These are phyloP conservation scores for Lodderomyces theae DNA, from an alignment of 1,139 yeast species.

Conservation along the genomic window DNA sequence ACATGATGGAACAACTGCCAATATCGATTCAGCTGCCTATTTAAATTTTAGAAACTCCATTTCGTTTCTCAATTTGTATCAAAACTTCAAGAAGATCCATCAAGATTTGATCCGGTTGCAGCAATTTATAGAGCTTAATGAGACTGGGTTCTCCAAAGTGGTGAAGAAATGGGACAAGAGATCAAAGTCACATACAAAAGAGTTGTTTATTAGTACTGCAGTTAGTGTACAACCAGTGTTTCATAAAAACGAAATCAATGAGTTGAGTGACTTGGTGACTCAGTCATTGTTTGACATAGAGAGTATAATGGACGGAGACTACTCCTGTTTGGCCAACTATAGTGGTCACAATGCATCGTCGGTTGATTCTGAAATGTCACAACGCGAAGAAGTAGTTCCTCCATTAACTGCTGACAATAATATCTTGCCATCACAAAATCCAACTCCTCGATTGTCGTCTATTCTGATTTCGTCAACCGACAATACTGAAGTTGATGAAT, in stretches of 20 bases:
- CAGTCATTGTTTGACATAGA: conserved; percentile 79
- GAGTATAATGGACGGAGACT: conserved; percentile 80
- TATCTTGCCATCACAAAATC: conserved; percentile 1
- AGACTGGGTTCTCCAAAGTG: conserved; percentile 92
- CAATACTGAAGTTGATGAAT: conserved; percentile 55
- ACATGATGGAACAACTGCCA: conserved; percentile 9
- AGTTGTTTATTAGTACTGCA: conserved; percentile 84
- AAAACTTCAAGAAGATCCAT: conserved; percentile 84
- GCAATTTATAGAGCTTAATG: conserved; percentile 90
- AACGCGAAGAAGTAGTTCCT: conserved; percentile 3
- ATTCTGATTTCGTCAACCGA: conserved; percentile 9
- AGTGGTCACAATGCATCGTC: conserved; percentile 1
- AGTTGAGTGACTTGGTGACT: conserved; percentile 78
- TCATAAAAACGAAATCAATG: conserved; percentile 83
- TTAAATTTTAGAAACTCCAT: conserved; percentile 43
- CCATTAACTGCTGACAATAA: background rate
- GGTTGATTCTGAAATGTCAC: background rate
- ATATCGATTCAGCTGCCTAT: conserved; percentile 11
- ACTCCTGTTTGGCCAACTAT: conserved; percentile 15
- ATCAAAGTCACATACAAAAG: conserved; percentile 91
- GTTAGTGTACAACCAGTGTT: conserved; percentile 96
- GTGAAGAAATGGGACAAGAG: conserved; percentile 97
- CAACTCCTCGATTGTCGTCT: conserved; percentile 11
- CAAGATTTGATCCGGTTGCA: conserved; percentile 85
- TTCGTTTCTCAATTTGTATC: conserved; percentile 58